These are phyloP conservation scores for Friedmanniomyces endolithicus DNA, from an alignment of 495 filamentous ascomycete genomes.

Conservation along the genomic window DNA sequence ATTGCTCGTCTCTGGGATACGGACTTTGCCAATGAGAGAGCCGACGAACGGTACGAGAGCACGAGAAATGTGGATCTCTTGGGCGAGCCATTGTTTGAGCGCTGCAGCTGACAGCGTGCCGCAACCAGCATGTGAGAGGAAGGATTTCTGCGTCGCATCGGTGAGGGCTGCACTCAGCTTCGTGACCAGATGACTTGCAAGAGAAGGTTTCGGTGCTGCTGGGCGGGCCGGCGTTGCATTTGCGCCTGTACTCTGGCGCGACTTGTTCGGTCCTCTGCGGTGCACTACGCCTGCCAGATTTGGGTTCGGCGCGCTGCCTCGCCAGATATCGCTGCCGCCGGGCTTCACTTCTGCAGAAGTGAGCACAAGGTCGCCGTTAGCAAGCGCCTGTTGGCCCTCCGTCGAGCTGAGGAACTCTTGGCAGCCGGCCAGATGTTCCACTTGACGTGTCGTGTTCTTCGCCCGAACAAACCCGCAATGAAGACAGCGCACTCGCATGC, in stretches of 20 bases:
- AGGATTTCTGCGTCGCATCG: conserved; percentile 51
- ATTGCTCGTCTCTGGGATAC: conserved; percentile 38
- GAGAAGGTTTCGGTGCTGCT: conserved; percentile 24
- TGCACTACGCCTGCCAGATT: conserved; percentile 27
- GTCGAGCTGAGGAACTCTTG: conserved; percentile 27
- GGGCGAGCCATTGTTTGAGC: conserved; percentile 58
- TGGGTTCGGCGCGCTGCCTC: conserved; percentile 29
- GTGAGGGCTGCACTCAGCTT: conserved; percentile 33
- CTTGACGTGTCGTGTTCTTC: conserved; percentile 35
- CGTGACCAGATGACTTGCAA: conserved; percentile 42
- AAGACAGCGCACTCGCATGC: conserved; percentile 33
- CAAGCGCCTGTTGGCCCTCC: conserved; percentile 24
- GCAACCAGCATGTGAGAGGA: conserved; percentile 53
- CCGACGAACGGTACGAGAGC: conserved; percentile 59
- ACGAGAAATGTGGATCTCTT: conserved; percentile 65
- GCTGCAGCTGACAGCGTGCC: conserved; percentile 45
- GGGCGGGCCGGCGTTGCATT: conserved; percentile 1
- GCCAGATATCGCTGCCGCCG: conserved; percentile 21
- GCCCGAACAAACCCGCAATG: conserved; percentile 33
- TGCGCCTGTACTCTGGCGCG: neutral
- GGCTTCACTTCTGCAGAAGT: neutral
- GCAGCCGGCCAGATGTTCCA: conserved; percentile 32
- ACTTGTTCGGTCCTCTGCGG: conserved; percentile 26
- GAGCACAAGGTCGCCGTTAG: conserved; percentile 5
- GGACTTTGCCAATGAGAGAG: conserved; percentile 49